phyloP scores from a whole-genome alignment of 345 rosid genomes.

The Erysimum cheiranthoides region DNA sequence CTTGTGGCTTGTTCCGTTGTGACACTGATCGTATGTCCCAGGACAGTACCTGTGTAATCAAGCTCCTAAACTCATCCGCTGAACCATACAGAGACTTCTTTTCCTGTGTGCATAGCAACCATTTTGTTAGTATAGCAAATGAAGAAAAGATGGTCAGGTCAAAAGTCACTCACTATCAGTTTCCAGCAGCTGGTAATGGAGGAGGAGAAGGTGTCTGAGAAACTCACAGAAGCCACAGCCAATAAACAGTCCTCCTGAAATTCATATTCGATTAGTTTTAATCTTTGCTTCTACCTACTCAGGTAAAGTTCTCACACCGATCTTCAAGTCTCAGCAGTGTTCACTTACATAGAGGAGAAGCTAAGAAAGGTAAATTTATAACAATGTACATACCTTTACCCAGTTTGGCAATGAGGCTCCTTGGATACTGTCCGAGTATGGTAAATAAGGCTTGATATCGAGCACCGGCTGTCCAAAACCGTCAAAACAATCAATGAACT shows the following conservation, averaged over 20 bases:
- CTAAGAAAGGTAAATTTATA: not conserved
- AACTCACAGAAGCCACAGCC: slow-evolving; percentile 72
- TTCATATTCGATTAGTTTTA: slow-evolving; percentile 8
- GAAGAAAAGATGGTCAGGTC: slow-evolving; percentile 19
- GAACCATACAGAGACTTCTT: slow-evolving; percentile 77
- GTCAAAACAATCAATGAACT: slow-evolving; percentile 9
- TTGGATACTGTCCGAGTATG: slow-evolving; percentile 79
- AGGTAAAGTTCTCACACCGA: slow-evolving; percentile 14
- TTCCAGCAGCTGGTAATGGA: slow-evolving; percentile 73
- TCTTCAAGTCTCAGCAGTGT: slow-evolving; percentile 20
- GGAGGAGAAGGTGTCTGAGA: slow-evolving; percentile 65
- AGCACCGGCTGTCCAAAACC: slow-evolving; percentile 72
- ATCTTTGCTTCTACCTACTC: slow-evolving; percentile 7
- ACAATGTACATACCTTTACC: slow-evolving; percentile 63
- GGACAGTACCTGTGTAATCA: slow-evolving; percentile 76
- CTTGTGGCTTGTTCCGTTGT: slow-evolving; percentile 65
- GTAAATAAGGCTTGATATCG: slow-evolving; percentile 88
- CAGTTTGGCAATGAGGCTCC: slow-evolving; percentile 80
- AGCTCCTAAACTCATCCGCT: slow-evolving; percentile 61
- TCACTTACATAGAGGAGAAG: not conserved
- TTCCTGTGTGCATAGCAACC: slow-evolving; percentile 51
- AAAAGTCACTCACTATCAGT: slow-evolving; percentile 55
- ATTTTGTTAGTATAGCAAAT: slow-evolving; percentile 5
- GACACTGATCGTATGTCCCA: slow-evolving; percentile 97
- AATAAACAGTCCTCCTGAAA: slow-evolving; percentile 67